phyloP scores from a whole-genome alignment of 352 stramenopile species.

The Globisporangium solare region DNA sequence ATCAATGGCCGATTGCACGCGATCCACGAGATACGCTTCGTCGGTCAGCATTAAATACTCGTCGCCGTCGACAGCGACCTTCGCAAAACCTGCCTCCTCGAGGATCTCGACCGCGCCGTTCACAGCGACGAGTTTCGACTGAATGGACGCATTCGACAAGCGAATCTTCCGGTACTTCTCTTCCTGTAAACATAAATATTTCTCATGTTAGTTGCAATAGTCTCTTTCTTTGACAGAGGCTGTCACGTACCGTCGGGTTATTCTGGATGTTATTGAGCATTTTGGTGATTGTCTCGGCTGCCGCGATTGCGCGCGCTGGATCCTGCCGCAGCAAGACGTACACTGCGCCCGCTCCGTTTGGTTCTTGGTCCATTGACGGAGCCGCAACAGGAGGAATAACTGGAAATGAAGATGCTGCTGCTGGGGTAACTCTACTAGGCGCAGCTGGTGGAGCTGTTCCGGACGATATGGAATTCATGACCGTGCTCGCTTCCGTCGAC shows the following conservation, averaged over 20 bases:
- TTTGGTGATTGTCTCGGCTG: conserved; percentile 62
- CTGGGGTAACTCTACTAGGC: conserved; percentile 4
- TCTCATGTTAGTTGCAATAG: no score
- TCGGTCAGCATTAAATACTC: conserved; percentile 48
- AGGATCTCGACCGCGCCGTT: conserved; percentile 51
- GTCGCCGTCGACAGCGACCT: conserved; percentile 37
- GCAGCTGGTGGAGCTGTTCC: conserved; percentile 17
- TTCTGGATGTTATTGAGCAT: conserved; percentile 64
- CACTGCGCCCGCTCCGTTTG: conserved; percentile 31
- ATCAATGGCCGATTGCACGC: conserved; percentile 52
- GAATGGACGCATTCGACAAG: conserved; percentile 51
- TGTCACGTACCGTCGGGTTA: conserved; percentile 40
- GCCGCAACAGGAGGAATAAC: background rate
- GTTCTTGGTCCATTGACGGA: conserved; percentile 6
- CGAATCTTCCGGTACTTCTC: conserved; percentile 71
- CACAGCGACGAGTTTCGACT: conserved; percentile 60
- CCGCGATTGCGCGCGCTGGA: conserved; percentile 36
- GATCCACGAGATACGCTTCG: conserved; percentile 31
- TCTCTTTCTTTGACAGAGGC: no score
- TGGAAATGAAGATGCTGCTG: background rate
- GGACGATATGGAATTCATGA: conserved; percentile 44
- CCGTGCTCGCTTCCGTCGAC: conserved; percentile 42
- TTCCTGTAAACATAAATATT: conserved; percentile 24
- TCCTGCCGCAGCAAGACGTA: conserved; percentile 66
- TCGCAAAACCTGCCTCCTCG: conserved; percentile 48